phyloP scores from a whole-genome alignment of 805 yeast genomes.

The Starmera quercuum region DNA sequence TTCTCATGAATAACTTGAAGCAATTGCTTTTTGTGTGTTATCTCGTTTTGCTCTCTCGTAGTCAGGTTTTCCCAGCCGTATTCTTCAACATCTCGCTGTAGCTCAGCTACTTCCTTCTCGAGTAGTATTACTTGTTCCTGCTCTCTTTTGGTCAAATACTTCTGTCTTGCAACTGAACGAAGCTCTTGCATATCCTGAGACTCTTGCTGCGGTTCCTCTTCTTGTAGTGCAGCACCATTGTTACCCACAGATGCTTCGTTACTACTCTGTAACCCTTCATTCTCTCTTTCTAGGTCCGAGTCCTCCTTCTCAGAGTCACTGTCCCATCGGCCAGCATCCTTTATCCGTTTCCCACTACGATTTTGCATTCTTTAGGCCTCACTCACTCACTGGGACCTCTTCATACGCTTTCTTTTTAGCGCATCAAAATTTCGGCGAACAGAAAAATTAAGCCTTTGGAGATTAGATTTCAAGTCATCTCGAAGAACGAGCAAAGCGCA shows the following conservation, averaged over 20 bases:
- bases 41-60: conserved; percentile 41
- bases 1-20: conserved; percentile 34
- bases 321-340: conserved; percentile 6
- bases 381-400: no score
- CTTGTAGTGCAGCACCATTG: conserved; percentile 1
- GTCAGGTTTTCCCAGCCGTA: conserved; percentile 51
- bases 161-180: conserved; percentile 40
- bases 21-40: conserved; percentile 42
- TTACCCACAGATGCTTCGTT: conserved; percentile 5
- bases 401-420: no score
- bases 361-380: no score
- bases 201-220: neutral
- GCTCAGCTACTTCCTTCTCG: conserved; percentile 37
- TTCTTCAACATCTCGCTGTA: conserved; percentile 40
- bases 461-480: no score
- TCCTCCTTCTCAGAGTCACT: conserved; percentile 38
- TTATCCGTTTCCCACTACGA: conserved; percentile 1
- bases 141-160: conserved; percentile 41
- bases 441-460: no score
- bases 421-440: no score
- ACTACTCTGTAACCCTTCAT: conserved; percentile 18
- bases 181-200: conserved; percentile 26
- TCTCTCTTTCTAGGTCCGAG: conserved; percentile 32
- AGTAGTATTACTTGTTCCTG: conserved; percentile 35
- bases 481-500: no score